Evolutionary conservation across 768 basidiomycete species (phyloP).

Genomic region (Trametes coccinea): DNA sequence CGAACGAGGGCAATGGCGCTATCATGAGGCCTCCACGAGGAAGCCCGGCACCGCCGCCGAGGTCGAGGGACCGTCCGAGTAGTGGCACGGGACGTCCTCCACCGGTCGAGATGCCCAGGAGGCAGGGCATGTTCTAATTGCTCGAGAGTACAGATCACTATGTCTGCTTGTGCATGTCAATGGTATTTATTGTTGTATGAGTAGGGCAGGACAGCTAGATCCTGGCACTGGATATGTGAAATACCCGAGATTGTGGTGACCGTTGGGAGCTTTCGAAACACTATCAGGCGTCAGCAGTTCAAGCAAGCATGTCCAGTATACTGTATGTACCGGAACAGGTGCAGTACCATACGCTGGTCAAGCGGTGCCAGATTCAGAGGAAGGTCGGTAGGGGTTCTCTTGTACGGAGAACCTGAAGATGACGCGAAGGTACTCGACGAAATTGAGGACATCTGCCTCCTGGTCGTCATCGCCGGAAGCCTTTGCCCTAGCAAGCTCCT

Average conservation of each 20-base stretch:
- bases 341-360: no score
- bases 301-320: no score
- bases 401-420: neutral
- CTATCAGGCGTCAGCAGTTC: no score
- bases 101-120: conserved; percentile 52
- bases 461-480: neutral
- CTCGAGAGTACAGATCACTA: neutral
- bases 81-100: conserved; percentile 52
- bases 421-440: neutral
- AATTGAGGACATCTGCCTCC: neutral
- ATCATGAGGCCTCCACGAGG: conserved; percentile 20
- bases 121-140: conserved; percentile 63
- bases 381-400: neutral
- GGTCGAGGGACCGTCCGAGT: conserved; percentile 66
- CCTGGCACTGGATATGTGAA: no score
- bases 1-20: conserved; percentile 5
- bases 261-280: no score
- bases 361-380: no score
- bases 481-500: neutral
- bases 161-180: neutral
- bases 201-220: neutral
- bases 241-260: no score
- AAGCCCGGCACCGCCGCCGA: conserved; percentile 55
- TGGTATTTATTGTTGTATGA: neutral
- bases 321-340: no score